Base-by-base conservation (phyloP, 176 grass and related monocot genomes). In the Rhynchospora tenuis region DNA sequence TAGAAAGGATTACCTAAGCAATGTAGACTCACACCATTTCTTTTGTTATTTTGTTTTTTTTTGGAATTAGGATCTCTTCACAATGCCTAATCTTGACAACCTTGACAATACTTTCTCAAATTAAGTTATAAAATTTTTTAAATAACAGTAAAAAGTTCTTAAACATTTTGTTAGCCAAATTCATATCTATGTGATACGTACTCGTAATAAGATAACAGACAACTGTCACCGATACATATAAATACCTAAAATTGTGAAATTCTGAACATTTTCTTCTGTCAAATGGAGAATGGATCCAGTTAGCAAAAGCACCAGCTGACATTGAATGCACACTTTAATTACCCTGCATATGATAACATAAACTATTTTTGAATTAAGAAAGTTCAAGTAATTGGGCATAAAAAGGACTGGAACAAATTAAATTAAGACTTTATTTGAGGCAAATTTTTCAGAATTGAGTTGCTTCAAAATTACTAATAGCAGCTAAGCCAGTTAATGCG, bases 251-350 rank as follows among this genome's bases (percentile, higher is more conserved):
- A 78, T 76, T 91, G 79, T 89, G 92, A 80, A 84, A 72, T 44
- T 95, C 91, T 50, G 85, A 84, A 52, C 72, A 82, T 67, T 81
- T 90, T 72, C 85, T 43, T 52, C 44, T 42, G 26, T 91, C 88
- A 51, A 91, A 89, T 80, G 96, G 84, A 44, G 86, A 76, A 82
- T 88, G 88, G 83, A 95, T 90, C 88, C 86, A 91, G 82, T 76
- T 98, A 48, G 92, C 80, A 57, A 91, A 70, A 24, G 69, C 86
- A 42, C 80, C 89, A 28, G 96, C 11, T 28, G 89, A 88, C 89
- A 93, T 89, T 86, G 75, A 55, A 13, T 50, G 8, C 24, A 17
- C 24, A 10, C 47, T 76, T 24, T 65, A 64, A 33, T 63, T 57
- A 75, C 17, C 50, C 84, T 89, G 29, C 13, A 84, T 70, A 66